Base-by-base conservation (phyloP, 345 rosid genomes). In the Boechera divaricarpa region DNA sequence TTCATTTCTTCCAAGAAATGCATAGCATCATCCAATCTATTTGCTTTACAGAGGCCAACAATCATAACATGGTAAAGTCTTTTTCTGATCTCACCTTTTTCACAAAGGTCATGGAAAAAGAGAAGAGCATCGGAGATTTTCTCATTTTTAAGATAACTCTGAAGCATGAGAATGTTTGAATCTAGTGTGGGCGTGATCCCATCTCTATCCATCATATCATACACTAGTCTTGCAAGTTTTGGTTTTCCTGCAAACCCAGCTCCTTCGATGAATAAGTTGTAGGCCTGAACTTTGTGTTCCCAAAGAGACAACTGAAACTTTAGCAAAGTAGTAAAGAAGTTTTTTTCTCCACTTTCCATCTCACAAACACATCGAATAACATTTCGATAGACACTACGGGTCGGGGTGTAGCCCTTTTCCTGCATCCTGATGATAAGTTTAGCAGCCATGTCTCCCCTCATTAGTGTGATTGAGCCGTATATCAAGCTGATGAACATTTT, bases 401-500 rank as follows among this genome's bases (percentile, higher is more conserved):
- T 63, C 31, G 91, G 85, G 12, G 12, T 62, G 72, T 86, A 82
- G 63, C 92, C 96, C 70, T 82, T 89, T 36, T 86, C 85, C 72
- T 88, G 97, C 98, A 92, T 92, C 69, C 86, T 87, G 57, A 85
- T 59, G 36, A 95, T 85, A 75, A 95, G 92, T 70, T 77, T 79
- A 36, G 87, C 86, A 44, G 92, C 92, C 73, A 85, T 65, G 80
- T 90, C 91, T 57, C 81, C 87, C 82, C 83, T 87, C 71, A 81
- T 77, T 24, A 76, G 77, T 77, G 72, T 72, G 63, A 11, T 70
- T 70, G 90, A 80, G 69, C 90, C 90, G 44, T 24, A 52, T 77
- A 95, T 90, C 87, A 92, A 80, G 48, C 66, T 54, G 47, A 57
- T 0, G 77, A 82, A 92, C 76, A 84, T 72, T 32, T 5, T 51